Evolutionary conservation across 257 asterid species (phyloP), one percentile per base, ranked within the genome.

Genomic region (Fraxinus cuspidata): DNA sequence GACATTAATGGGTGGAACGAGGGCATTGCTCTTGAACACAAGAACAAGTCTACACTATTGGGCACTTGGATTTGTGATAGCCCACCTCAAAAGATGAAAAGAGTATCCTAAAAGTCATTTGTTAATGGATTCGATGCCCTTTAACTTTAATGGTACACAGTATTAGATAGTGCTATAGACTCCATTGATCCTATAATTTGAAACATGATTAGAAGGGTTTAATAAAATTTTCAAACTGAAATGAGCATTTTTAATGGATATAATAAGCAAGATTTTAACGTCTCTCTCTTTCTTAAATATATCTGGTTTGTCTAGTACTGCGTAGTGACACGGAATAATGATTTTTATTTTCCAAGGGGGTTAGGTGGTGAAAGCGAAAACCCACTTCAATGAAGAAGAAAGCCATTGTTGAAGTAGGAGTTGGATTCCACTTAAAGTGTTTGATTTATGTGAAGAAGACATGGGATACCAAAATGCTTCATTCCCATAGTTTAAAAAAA

Each of bases 351-450:
- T 78, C 9, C 44, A 19, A 56, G 81, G 83, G 82, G 58, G 85
- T 90, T 87, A 88, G 96, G 91, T 87, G 88, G 87, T 86, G 96
- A 89, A 88, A 87, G 87, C 70, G 79, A 86, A 85, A 84, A 75
- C 86, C 87, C 90, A 85, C 89, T 83, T 78, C 64, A 44, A 23
- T 2, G 23, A 67, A 78, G 70, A 35, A 71, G n/a, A 27, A 27
- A 53, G 12, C 32, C 28, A 42, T 78, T 74, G 81, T 79, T 79
- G 83, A 66, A 74, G 72, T 86, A 81, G 77, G 90, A 85, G 96
- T 89, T 87, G 92, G 94, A 91, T 80, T 80, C 93, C 94, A 91
- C 95, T 89, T 85, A 75, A 78, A 85, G 77, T 81, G 87, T 79
- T 87, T 88, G 90, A 80, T 80, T 72, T 80, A 60, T 84, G 87